These are phyloP conservation scores for Populus hybrid DNA, from an alignment of 441 rosid species.

Conservation along the genomic window DNA sequence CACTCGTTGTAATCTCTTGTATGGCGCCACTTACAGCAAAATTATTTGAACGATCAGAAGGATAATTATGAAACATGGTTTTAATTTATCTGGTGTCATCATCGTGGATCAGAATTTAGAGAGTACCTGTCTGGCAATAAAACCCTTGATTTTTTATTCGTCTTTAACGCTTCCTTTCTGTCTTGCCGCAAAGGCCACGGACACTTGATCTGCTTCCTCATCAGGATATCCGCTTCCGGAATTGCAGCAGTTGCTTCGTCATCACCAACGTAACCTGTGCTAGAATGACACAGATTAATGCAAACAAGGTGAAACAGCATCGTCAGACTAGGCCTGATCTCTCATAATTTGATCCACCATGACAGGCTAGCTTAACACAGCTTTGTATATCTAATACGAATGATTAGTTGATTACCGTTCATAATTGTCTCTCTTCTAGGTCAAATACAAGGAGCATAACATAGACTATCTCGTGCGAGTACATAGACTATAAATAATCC, in stretches of 20 bases:
- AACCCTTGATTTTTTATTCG: slow-evolving; percentile 36
- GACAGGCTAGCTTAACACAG: no score
- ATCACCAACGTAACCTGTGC: slow-evolving; percentile 48
- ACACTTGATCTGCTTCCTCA: slow-evolving; percentile 49
- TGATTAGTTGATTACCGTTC: slow-evolving; percentile 37
- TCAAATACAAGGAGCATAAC: no score
- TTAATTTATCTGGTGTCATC: neutral
- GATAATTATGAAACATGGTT: neutral
- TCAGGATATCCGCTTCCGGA: slow-evolving; percentile 47
- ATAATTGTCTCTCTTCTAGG: slow-evolving; percentile 41
- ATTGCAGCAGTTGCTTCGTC: slow-evolving; percentile 44
- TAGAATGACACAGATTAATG: neutral
- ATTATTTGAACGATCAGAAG: neutral
- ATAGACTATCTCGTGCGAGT: no score
- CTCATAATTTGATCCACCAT: no score
- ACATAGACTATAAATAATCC: no score
- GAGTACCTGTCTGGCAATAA: slow-evolving; percentile 36
- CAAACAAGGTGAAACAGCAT: neutral
- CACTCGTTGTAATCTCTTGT: slow-evolving; percentile 44
- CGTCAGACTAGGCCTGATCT: no score
- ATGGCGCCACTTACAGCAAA: slow-evolving; percentile 46
- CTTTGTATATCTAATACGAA: neutral
- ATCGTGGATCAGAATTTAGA: neutral
- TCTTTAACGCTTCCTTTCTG: slow-evolving; percentile 26
- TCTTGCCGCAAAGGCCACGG: slow-evolving; percentile 44